Percentiles rank a stretch among this genome's conserved stretches.
These are phyloP conservation scores for Hygrophoropsis aurantiaca DNA, from an alignment of 768 basidiomycete species.

Conservation along the genomic window DNA sequence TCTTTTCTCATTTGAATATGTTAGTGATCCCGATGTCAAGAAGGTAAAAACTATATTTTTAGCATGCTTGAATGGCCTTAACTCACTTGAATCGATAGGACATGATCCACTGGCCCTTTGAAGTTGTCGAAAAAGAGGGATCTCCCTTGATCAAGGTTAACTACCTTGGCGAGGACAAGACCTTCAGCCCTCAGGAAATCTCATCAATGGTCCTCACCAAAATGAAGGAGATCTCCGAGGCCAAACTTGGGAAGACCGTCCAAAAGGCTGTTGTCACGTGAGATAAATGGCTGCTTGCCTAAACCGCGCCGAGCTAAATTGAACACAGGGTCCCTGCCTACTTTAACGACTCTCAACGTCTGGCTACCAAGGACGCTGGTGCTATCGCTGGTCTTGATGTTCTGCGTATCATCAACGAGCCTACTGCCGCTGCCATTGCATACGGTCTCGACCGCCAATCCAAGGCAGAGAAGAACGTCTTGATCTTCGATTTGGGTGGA, in stretches of 20 bases:
- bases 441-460: conserved; percentile 97
- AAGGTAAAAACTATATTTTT: conserved; percentile 44
- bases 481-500: conserved; percentile 99
- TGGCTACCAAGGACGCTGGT: conserved; percentile 99
- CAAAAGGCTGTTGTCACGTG: conserved; percentile 99
- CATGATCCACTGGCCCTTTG: conserved; percentile 97
- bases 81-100: conserved; percentile 51
- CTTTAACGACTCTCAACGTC: conserved; percentile 99
- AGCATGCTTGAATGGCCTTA: neutral
- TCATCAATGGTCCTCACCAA: conserved; percentile 99
- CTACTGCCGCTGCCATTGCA: conserved; percentile 98
- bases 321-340: conserved; percentile 85
- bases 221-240: conserved; percentile 99
- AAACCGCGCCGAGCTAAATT: conserved; percentile 5
- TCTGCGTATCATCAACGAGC: conserved; percentile 99
- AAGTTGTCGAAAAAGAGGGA: conserved; percentile 94
- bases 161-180: conserved; percentile 93
- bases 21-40: conserved; percentile 91
- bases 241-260: conserved; percentile 97
- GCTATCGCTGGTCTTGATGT: conserved; percentile 97
- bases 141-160: conserved; percentile 96
- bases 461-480: conserved; percentile 94
- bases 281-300: conserved; percentile 25
- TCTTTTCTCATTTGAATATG: conserved; percentile 3
- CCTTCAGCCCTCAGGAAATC: conserved; percentile 97